Evolutionary conservation across 2,329 filamentous ascomycete species (phyloP).

Genomic region (Claviceps sorghi): DNA sequence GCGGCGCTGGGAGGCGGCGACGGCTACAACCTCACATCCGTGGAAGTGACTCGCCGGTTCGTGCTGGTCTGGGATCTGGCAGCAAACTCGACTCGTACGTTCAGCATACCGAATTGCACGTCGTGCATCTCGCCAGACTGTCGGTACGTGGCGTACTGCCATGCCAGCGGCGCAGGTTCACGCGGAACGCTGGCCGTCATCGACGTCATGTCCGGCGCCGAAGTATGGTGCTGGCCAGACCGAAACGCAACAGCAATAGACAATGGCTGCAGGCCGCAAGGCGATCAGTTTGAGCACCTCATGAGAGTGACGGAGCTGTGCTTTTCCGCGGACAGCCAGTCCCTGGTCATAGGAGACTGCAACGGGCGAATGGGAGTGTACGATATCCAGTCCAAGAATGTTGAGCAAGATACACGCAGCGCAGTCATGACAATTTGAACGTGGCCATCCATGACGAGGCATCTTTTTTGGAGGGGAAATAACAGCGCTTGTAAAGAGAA

Average conservation of each 20-base stretch:
- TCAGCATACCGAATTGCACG: slow-evolving; percentile 24
- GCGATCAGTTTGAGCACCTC: slow-evolving; percentile 20
- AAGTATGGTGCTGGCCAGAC: slow-evolving; percentile 25
- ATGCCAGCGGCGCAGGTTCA: slow-evolving; percentile 19
- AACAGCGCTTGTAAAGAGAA: too few species aligned
- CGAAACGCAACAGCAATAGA: slow-evolving; percentile 13
- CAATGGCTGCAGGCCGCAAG: slow-evolving; percentile 11
- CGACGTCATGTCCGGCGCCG: slow-evolving; percentile 22
- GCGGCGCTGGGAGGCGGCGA: slow-evolving; percentile 11
- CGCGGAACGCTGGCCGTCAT: slow-evolving; percentile 21
- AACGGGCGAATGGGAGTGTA: slow-evolving; percentile 23
- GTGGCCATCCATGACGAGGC: too few species aligned
- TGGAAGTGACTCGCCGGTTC: slow-evolving; percentile 18
- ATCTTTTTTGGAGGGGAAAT: background rate
- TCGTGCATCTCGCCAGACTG: slow-evolving; percentile 27
- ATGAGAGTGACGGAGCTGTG: slow-evolving; percentile 22
- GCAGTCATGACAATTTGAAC: background rate
- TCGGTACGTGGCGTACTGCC: slow-evolving; percentile 25
- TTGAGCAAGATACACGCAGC: background rate
- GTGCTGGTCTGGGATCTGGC: slow-evolving; percentile 27
- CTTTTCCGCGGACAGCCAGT: slow-evolving; percentile 23
- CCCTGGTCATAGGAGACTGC: slow-evolving; percentile 20
- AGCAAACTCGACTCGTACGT: slow-evolving; percentile 21
- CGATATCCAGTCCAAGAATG: slow-evolving; percentile 16
- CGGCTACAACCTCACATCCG: slow-evolving; percentile 21